Base-by-base conservation (phyloP, 2,329 filamentous ascomycete species). In the Westerdykella ornata region DNA sequence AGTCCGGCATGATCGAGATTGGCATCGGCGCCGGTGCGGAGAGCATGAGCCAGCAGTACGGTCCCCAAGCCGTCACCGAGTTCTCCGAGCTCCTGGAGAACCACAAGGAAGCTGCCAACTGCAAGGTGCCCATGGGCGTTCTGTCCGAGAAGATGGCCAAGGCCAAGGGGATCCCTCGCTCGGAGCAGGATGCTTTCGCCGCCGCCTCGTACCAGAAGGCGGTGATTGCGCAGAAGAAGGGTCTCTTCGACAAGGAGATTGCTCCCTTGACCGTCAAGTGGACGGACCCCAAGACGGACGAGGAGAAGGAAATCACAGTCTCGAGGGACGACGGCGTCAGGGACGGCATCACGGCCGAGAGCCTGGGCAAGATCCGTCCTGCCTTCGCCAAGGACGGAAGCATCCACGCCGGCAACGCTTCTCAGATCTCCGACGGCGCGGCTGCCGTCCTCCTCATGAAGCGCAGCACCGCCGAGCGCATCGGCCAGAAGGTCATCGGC, bases 341-440 rank as follows among this genome's bases (percentile, higher is more conserved):
- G 38, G 73, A 82, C 29, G 86, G 86, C 53, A 88, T 95, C 59
- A 97, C 92, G 3, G 77, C 78, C 50, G 88, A 97, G 71, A 85
- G 82, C 1, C 80, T 97, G n/a, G 75, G 72, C 69, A 96, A 96
- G 79, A 94, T 97, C 67, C 81, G 80, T 48, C 80, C 90, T 13
- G 88, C 90, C 11, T 97, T 97, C 62, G 81, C 87, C 52, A 88
- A 94, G 70, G 84, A 92, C 59, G 92, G 92, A 33, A 83, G 78
- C 59, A 97, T 97, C 71, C 90, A 97, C 74, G 92, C 88, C 43
- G 92, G 92, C 57, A 98, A 97, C 68, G 90, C 92, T 19, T 88
- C 82, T 39, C 92, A 97, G 71, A 88, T 98, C 65, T 92, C 87
- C 20, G 69, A 98, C 70, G 92, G 92, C 52, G 92, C 92, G 16